Percentiles rank a stretch among this genome's conserved stretches.
Conservation (phyloP, 352 stramenopile species). For the Phytophthora colocasiae region DNA sequence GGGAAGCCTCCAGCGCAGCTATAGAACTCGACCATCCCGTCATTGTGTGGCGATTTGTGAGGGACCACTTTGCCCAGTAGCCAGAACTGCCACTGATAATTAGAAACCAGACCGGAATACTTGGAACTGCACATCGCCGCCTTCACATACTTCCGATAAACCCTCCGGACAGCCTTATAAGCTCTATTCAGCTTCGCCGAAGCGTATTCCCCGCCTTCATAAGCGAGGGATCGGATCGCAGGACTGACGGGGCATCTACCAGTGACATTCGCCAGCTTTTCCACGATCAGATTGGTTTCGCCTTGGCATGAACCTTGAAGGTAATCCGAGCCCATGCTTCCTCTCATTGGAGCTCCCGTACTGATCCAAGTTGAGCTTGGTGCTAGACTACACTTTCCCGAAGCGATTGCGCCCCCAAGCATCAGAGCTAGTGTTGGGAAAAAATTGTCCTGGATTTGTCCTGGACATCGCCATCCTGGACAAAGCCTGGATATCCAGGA, state of each 20-base stretch:
- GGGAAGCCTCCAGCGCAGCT: slow-evolving; percentile 44
- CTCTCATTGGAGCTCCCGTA: slow-evolving; percentile 33
- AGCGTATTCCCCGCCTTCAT: slow-evolving; percentile 31
- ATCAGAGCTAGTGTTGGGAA: too few species aligned
- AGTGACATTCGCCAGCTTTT: slow-evolving; percentile 23
- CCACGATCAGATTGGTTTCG: slow-evolving; percentile 25
- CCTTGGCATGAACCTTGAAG: slow-evolving; percentile 34
- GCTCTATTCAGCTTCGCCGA: slow-evolving; percentile 23
- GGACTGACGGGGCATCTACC: slow-evolving; percentile 21
- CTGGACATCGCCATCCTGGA: too few species aligned
- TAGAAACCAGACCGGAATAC: slow-evolving; percentile 33
- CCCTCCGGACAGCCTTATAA: slow-evolving; percentile 32
- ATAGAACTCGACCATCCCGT: slow-evolving; percentile 44
- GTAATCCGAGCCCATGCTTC: slow-evolving; percentile 45
- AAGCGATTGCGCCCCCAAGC: slow-evolving; percentile 4
- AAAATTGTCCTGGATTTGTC: too few species aligned
- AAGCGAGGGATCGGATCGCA: slow-evolving; percentile 35
- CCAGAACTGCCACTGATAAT: slow-evolving; percentile 19
- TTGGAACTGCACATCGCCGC: slow-evolving; percentile 27
- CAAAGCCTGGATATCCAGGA: too few species aligned
- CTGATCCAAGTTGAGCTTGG: slow-evolving; percentile 35
- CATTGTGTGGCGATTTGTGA: slow-evolving; percentile 36
- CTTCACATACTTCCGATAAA: slow-evolving; percentile 33
- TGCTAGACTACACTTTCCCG: slow-evolving; percentile 18
- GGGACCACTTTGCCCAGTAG: slow-evolving; percentile 21